Evolutionary conservation across 2,329 filamentous ascomycete genomes (phyloP), one percentile per base, ranked within the genome.

Genomic region (Monilinia laxa): DNA sequence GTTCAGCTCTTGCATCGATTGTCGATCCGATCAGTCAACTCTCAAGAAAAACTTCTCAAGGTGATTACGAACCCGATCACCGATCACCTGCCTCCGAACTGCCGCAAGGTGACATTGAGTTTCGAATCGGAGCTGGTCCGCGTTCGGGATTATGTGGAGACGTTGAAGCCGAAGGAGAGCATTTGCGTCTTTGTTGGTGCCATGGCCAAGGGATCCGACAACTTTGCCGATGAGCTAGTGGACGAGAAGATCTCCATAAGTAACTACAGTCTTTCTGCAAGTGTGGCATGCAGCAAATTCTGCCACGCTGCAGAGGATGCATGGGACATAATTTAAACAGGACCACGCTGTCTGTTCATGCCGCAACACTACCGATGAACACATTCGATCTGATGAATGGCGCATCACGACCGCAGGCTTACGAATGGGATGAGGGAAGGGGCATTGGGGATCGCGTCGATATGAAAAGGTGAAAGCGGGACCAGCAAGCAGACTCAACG

Each of bases 231-330:
- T 77, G 86, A 87, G 52, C 92, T 91, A 80, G 96, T 98, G 75
- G 94, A 98, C 77, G 95, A 99, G 81, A 92, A 96, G 76, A 98
- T 99, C 77, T 92, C 91, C 74, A 98, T 99, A 81, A 98, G 94
- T 84, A 97, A 97, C 80, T 99, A 91, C 84, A 97, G 93, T 76
- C 84, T 99, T 70, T 97, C 92, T 76, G 95, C 95, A 69, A 98
- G 94, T 82, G 95, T 99, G 70, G 94, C 95, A 54, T 99, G 95
- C 85, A 97, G 94, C 87, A 99, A 98, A 80, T 98, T 99, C 83
- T 98, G 95, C 80, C 95, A 99, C 80, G 95, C 94, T 52, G 94
- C 93, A 54, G 95, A 99, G 80, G 95, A 99, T 78, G 90, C 90
- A 47, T 99, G 95, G 95, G 88, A 92, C 76, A 91, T 99, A 73